Base-by-base conservation (phyloP, 768 basidiomycete species). In the Lactarius pseudohatsudake region DNA sequence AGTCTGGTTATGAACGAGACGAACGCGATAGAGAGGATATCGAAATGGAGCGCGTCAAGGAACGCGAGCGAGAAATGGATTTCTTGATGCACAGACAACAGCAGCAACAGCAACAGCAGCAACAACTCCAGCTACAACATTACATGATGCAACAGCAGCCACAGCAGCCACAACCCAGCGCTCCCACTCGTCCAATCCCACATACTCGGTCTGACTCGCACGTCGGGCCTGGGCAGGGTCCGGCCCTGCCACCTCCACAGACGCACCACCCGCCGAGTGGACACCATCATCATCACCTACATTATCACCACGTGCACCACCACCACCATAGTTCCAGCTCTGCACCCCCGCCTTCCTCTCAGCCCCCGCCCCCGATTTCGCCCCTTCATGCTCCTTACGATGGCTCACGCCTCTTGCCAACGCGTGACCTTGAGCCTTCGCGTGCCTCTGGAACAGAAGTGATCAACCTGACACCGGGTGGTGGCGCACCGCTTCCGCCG, bases 271-370 rank as follows among this genome's bases (percentile, higher is more conserved):
- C 66, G 45, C 32, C 59, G 34, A 22, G 64, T 10, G 69, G 61
- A 1, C 68, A 69, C 15, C 73, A 72, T 15, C 72, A 76, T 53
- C 76, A 77, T 58, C 74, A 75, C 54, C 75, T 75, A 53, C 76
- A 76, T 56, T 72, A 74, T 62, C 77, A 77, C 58, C 73, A 76
- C 55, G 71, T 74, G 36, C 75, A 75, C 58, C 76, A 77, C 63
- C 76, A 77, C 38, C 74, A 76, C 59, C 77, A 75, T 62, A 73
- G 68, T 15, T 64, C 68, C 6, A 64, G 28, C 47, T 66, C 64
- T 43, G 63, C 57, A 38, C 68, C 71, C 13, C 64, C 64, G 6
- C 58, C 67, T 30, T 59, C 70, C 57, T 40, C 55, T n/a, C 61
- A 62, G 30, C 62, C 66, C 28, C 64, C 69, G 9, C 59, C 69